Evolutionary conservation across 371 early-diverging fungal genomes (phyloP).

Genomic region (Rhizopus arrhizus): DNA sequence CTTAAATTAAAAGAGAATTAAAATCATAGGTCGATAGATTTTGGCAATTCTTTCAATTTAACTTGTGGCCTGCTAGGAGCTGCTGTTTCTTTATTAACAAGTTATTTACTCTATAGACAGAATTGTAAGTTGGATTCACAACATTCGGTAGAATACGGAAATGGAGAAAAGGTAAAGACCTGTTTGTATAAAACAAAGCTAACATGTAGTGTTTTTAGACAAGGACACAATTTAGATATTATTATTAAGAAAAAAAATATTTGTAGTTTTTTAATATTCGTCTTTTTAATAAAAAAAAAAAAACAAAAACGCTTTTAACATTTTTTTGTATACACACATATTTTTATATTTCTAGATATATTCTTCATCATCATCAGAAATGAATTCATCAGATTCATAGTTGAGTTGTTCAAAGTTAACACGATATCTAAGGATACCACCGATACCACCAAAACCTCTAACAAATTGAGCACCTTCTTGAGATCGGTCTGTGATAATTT

Average conservation of each 20-base stretch:
- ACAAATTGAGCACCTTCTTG: slow-evolving; percentile 99
- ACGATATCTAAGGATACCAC: slow-evolving; percentile 96
- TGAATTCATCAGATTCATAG: slow-evolving; percentile 55
- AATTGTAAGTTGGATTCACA: slow-evolving; percentile 14
- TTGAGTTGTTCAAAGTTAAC: slow-evolving; percentile 74
- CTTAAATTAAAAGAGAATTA: not conserved
- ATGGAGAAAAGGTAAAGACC: not conserved
- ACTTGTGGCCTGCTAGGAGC: slow-evolving; percentile 13
- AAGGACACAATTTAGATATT: slow-evolving; percentile 12
- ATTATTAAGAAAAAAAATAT: slow-evolving; percentile 9
- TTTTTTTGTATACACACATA: not conserved
- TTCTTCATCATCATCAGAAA: slow-evolving; percentile 43
- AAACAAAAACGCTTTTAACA: not conserved
- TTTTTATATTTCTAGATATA: slow-evolving; percentile 14
- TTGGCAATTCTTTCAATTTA: slow-evolving; percentile 32
- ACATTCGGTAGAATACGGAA: not conserved
- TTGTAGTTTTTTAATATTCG: too few relatives aligned
- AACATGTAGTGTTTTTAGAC: not conserved
- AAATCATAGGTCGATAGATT: slow-evolving; percentile 9
- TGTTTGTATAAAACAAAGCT: not conserved
- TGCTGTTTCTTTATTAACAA: slow-evolving; percentile 18
- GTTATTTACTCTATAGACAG: slow-evolving; percentile 27
- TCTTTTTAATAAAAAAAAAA: slow-evolving; percentile 1
- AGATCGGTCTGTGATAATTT: slow-evolving; percentile 97
- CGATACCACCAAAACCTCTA: slow-evolving; percentile 99